Base-by-base conservation (phyloP, 805 yeast species). In the Monosporozyma servazzii region DNA sequence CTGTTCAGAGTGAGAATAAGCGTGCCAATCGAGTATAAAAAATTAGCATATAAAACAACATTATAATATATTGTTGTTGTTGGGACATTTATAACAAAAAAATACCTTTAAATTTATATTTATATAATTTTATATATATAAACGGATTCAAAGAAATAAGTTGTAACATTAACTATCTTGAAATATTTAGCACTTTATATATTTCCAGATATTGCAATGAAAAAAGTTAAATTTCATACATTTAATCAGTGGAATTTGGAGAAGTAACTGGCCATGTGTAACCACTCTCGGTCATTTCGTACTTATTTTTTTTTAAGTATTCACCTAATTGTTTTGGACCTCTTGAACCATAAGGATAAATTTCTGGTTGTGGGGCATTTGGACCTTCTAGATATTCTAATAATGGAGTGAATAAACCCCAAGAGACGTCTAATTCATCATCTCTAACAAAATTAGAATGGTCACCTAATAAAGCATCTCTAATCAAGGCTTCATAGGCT, bases 391-490 rank as follows among this genome's bases (percentile, higher is more conserved):
- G 75, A 68, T 79, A 76, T 55, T 93, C 75, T 65, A 93, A 78
- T 58, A 93, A 74, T 17, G 98, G 98, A 18, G 98, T 93, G 75
- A 91, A 93, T 53, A 93, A 74, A 59, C 77, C 77, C 99, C 99
- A 93, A 54, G 95, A 84, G 53, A 84, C 82, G 51, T 90, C 97
- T 65, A 93, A 79, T 74, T 93, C 99, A 68, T 93, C 99, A 67
- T 90, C 97, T 73, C 99, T 84, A 37, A 93, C 98, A 68, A 93
- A 93, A 74, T 91, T 91, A 49, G 98, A 86, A 72, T 93, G 99
- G 70, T 90, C 96, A 52, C 95, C 98, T 59, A 80, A 78, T 65
- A 85, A 71, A 56, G 91, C 86, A 70, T 93, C 98, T 70, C 95
- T 81, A 62, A 93, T 88, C 61, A 93, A 80, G 1, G 96, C 86